These are phyloP conservation scores for Claviceps capensis DNA, from an alignment of 2,329 filamentous ascomycete species.

Conservation along the genomic window DNA sequence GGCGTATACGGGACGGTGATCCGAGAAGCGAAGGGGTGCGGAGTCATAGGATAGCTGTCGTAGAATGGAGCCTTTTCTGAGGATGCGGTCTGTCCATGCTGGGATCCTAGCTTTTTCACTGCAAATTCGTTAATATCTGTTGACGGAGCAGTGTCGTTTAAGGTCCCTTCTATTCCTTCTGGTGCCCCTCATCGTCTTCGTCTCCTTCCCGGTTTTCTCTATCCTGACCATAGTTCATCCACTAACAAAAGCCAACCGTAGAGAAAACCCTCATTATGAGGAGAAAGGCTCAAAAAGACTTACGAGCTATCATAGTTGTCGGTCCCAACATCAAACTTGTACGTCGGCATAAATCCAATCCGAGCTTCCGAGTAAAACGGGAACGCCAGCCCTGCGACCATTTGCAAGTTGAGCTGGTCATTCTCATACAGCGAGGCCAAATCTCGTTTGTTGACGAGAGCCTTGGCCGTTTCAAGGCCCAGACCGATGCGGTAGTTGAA, in stretches of 20 bases:
- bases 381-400: conserved; percentile 84
- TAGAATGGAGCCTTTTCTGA: conserved; percentile 74
- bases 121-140: background rate
- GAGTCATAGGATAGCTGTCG: conserved; percentile 72
- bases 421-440: conserved; percentile 76
- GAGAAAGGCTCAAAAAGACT: conserved; percentile 17
- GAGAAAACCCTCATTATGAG: background rate
- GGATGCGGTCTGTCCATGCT: conserved; percentile 90
- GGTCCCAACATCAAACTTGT: conserved; percentile 84
- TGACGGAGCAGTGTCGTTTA: background rate
- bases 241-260: background rate
- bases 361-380: conserved; percentile 81
- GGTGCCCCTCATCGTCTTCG: too few species aligned
- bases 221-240: background rate
- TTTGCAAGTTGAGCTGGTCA: conserved; percentile 91
- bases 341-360: conserved; percentile 84
- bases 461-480: conserved; percentile 60
- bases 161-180: too few species aligned
- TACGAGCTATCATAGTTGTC: conserved; percentile 87
- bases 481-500: conserved; percentile 97
- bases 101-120: conserved; percentile 89
- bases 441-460: conserved; percentile 58
- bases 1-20: conserved; percentile 91
- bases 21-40: conserved; percentile 76
- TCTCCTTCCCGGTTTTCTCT: background rate